Percentiles rank a stretch among this genome's conserved stretches.
phyloP scores from a whole-genome alignment of 2,329 filamentous ascomycete genomes.

The Aphanoascus verrucosus region DNA sequence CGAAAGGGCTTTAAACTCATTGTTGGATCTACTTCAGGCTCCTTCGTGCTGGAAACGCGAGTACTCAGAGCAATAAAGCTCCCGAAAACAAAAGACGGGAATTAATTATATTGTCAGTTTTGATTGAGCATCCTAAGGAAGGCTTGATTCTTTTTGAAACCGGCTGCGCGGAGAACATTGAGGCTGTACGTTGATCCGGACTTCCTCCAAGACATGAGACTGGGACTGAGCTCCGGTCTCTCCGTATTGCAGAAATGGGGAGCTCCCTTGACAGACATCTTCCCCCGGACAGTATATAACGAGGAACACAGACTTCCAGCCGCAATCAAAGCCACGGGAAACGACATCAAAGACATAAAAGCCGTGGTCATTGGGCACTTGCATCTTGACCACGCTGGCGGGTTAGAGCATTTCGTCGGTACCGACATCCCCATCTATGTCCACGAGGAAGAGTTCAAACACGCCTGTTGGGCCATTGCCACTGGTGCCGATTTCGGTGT shows the following conservation, averaged over 20 bases:
- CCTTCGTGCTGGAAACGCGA: conserved; percentile 33
- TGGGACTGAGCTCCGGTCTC: neutral
- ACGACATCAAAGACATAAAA: conserved; percentile 40
- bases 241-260: conserved; percentile 24
- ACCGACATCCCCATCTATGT: conserved; percentile 39
- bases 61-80: conserved; percentile 26
- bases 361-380: conserved; percentile 39
- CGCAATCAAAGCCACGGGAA: conserved; percentile 30
- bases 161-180: conserved; percentile 36
- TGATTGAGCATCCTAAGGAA: conserved; percentile 38
- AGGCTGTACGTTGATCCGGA: conserved; percentile 22
- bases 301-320: conserved; percentile 27
- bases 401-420: conserved; percentile 36
- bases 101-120: conserved; percentile 33
- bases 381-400: conserved; percentile 41
- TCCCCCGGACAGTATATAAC: conserved; percentile 28
- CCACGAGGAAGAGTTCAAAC: conserved; percentile 40
- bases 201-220: neutral
- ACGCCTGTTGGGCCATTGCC: conserved; percentile 37
- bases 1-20: neutral
- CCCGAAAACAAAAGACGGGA: conserved; percentile 35
- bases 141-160: conserved; percentile 40
- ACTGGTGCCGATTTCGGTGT: conserved; percentile 34
- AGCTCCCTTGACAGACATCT: conserved; percentile 30
- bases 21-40: conserved; percentile 20